A percentile compares a stretch with the other conserved stretches of the same genome.
These are phyloP conservation scores for Moniliophthora roreri DNA, from an alignment of 1,284 basidiomycete genomes.

Conservation along the genomic window DNA sequence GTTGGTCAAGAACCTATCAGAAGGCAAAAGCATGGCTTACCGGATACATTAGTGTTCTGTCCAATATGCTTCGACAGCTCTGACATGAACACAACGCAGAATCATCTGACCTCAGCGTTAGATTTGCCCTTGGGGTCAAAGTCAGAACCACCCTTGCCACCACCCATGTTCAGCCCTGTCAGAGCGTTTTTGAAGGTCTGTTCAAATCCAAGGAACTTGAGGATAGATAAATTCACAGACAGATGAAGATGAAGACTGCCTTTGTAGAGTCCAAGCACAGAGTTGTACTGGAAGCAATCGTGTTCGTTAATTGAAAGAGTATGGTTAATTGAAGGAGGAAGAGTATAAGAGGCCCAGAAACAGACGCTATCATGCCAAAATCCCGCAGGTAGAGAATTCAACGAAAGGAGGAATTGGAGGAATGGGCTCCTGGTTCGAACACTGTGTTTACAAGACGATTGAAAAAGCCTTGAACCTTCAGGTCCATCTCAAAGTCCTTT, in stretches of 20 bases:
- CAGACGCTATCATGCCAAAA: background rate
- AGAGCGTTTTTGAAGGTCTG: conserved; percentile 84
- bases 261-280: conserved; percentile 84
- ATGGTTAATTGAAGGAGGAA: background rate
- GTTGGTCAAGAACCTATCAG: background rate
- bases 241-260: conserved; percentile 82
- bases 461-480: background rate
- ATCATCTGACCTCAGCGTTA: conserved; percentile 74
- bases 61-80: conserved; percentile 76
- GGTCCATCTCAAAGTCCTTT: too few species aligned
- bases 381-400: background rate
- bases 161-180: conserved; percentile 78
- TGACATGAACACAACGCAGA: conserved; percentile 71
- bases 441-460: background rate
- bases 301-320: conserved; percentile 6
- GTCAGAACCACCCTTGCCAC: conserved; percentile 71
- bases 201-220: conserved; percentile 87
- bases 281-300: conserved; percentile 61
- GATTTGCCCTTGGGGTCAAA: conserved; percentile 85
- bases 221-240: conserved; percentile 80
- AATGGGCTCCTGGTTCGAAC: background rate
- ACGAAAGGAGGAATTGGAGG: background rate
- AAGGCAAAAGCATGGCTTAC: conserved; percentile 22
- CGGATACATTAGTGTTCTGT: conserved; percentile 75
- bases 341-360: background rate